Evolutionary conservation across 2,329 filamentous ascomycete species (phyloP).

Genomic region (Knufia fluminis): DNA sequence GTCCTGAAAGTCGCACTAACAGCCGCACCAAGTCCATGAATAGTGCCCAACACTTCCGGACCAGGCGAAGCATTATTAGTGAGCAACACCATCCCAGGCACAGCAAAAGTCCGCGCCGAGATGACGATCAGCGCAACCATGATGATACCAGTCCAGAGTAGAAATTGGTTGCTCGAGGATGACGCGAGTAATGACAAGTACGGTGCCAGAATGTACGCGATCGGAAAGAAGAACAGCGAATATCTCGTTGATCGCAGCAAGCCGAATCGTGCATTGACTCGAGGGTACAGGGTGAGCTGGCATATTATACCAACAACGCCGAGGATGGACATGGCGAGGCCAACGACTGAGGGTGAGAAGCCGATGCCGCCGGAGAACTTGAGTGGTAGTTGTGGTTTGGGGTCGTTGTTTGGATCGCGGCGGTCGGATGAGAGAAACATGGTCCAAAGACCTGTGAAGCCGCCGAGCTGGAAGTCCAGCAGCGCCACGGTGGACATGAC

Average conservation of each 20-base stretch:
- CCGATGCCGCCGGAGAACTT: slow-evolving; percentile 63
- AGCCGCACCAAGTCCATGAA: slow-evolving; percentile 51
- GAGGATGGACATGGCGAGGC: slow-evolving; percentile 64
- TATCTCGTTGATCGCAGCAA: slow-evolving; percentile 59
- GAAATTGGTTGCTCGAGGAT: slow-evolving; percentile 33
- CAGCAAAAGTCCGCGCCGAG: slow-evolving; percentile 59
- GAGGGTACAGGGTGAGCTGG: slow-evolving; percentile 62
- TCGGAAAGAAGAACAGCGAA: slow-evolving; percentile 60
- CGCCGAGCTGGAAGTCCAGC: slow-evolving; percentile 62
- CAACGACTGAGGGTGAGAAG: slow-evolving; percentile 60
- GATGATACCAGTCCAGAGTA: slow-evolving; percentile 58
- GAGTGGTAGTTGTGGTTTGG: slow-evolving; percentile 41
- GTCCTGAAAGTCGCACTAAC: slow-evolving; percentile 48
- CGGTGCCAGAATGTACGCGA: slow-evolving; percentile 62
- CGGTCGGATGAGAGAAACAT: slow-evolving; percentile 68
- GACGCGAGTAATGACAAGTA: slow-evolving; percentile 62
- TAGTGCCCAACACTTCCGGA: slow-evolving; percentile 49
- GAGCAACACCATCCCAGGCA: slow-evolving; percentile 51
- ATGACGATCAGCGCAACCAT: slow-evolving; percentile 61
- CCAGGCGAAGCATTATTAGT: slow-evolving; percentile 53
- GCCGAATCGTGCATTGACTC: slow-evolving; percentile 56
- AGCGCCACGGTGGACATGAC: slow-evolving; percentile 56
- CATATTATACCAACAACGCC: slow-evolving; percentile 64
- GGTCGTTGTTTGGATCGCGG: slow-evolving; percentile 34
- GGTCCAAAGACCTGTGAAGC: slow-evolving; percentile 69